Base-by-base conservation (phyloP, 805 yeast species). In the Yarrowia porcina region DNA sequence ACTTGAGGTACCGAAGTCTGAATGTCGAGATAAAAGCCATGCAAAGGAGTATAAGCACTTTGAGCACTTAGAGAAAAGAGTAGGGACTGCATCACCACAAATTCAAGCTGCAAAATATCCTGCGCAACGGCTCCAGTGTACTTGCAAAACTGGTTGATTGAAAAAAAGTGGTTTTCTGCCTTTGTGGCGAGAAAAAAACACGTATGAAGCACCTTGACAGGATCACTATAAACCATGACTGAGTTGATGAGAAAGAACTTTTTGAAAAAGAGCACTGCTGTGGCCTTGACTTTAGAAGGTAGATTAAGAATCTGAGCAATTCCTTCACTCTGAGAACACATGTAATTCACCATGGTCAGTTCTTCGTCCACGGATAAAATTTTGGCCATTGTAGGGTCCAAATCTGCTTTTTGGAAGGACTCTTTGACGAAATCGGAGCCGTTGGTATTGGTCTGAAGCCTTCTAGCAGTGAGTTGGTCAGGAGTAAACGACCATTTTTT, bases 11-110 rank as follows among this genome's bases (percentile, higher is more conserved):
- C 74, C 61, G 77, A 80, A 62, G 74, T 80, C 72, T 94, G 99
- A 66, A 92, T 82, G 74, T 94, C 99, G 50, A 93, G 81, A 74
- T 88, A 93, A 72, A 93, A 92, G 21, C 99, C 99, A 73, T 92
- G 94, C n/a, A 94, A 74, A 0, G 98, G 90, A 66, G 87, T 80
- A 74, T 83, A 87, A 2, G 97, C 96, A 74, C 90, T 97, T 72
- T 93, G 98, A 10, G 88, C 93, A 66, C 86, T 72, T 56, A 94
- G 76, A 0, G 96, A 87, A 74, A 94, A 94, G 65, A 84, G 79
- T 68, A 94, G 77, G 10, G 89, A 80, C 73, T 84, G 89, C 62
- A 92, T 75, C 4, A 94, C 80, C 45, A 80, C 78, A 71, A 90
- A 94, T 74, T 94, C 99, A 63, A 90, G 79, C 65, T 86, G 87